phyloP scores from a whole-genome alignment of 1,284 basidiomycete genomes.

The Marasmius tenuissimus region DNA sequence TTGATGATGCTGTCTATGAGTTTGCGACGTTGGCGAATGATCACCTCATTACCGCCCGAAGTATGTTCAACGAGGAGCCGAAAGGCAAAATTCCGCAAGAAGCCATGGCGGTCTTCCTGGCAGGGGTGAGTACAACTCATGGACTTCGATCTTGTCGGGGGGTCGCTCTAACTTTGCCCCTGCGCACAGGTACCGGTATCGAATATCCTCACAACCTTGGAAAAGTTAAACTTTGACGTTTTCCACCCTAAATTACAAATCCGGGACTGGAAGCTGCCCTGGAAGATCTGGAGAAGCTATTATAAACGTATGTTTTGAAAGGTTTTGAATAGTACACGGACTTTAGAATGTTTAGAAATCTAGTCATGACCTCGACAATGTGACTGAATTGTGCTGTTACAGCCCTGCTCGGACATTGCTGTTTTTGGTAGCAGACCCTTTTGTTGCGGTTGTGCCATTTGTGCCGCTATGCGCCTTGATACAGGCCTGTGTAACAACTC shows the following conservation, averaged over 20 bases:
- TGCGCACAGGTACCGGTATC: constrained; percentile 68
- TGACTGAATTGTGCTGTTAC: not conserved
- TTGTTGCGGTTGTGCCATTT: not conserved
- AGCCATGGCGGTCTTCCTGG: constrained; percentile 79
- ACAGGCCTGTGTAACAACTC: not conserved
- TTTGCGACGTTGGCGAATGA: constrained; percentile 91
- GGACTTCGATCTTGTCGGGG: constrained; percentile 13
- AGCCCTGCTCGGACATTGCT: not conserved
- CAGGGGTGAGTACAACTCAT: constrained; percentile 59
- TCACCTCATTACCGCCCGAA: constrained; percentile 82
- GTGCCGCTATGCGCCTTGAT: not conserved
- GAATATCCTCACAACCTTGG: constrained; percentile 73
- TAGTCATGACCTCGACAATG: constrained; percentile 1
- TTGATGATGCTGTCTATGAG: constrained; percentile 82
- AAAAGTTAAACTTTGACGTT: constrained; percentile 81
- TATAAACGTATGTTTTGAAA: constrained; percentile 34
- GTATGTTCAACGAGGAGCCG: constrained; percentile 63
- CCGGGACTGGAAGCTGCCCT: constrained; percentile 86
- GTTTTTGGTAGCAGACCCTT: not conserved
- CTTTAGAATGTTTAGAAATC: constrained; percentile 48
- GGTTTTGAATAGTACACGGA: not conserved
- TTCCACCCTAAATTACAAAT: constrained; percentile 72
- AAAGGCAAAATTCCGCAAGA: constrained; percentile 60
- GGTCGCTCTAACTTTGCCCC: constrained; percentile 13
- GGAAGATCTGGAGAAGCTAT: constrained; percentile 80